These are phyloP conservation scores for Cladosporium austrohemisphaericum DNA, from an alignment of 2,329 filamentous ascomycete species.

Conservation along the genomic window DNA sequence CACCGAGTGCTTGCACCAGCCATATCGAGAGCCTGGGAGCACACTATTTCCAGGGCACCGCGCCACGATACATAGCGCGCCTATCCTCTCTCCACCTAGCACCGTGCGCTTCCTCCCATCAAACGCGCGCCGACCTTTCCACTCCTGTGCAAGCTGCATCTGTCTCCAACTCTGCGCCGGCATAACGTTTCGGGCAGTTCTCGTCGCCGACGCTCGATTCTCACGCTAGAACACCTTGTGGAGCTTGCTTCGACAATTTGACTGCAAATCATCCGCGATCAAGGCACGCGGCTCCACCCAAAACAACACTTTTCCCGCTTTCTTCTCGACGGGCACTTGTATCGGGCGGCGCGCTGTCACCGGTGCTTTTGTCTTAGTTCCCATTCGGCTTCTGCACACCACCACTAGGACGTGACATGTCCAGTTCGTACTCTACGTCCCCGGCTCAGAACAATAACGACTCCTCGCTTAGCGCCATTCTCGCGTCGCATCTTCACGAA, in stretches of 20 bases:
- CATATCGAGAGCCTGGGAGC: constrained; percentile 29
- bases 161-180: constrained; percentile 24
- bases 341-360: constrained; percentile 34
- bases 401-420: constrained; percentile 42
- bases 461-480: constrained; percentile 38
- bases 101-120: constrained; percentile 20
- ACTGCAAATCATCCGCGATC: constrained; percentile 49
- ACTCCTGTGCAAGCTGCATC: constrained; percentile 24
- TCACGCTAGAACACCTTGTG: constrained; percentile 32
- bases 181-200: constrained; percentile 28
- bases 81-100: constrained; percentile 29
- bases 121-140: constrained; percentile 25
- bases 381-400: constrained; percentile 25
- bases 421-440: constrained; percentile 44
- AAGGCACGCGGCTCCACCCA: constrained; percentile 33
- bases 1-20: constrained; percentile 30
- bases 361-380: constrained; percentile 29
- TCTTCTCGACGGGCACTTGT: constrained; percentile 33
- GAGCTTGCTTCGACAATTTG: constrained; percentile 32
- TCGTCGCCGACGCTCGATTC: constrained; percentile 20
- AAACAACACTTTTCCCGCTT: constrained; percentile 33
- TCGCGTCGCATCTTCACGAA: constrained; percentile 37
- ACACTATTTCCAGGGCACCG: constrained; percentile 36
- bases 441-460: constrained; percentile 36
- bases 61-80: constrained; percentile 32